Base-by-base conservation (phyloP, 169 alveolate species). In the Cystoisospora suis region DNA sequence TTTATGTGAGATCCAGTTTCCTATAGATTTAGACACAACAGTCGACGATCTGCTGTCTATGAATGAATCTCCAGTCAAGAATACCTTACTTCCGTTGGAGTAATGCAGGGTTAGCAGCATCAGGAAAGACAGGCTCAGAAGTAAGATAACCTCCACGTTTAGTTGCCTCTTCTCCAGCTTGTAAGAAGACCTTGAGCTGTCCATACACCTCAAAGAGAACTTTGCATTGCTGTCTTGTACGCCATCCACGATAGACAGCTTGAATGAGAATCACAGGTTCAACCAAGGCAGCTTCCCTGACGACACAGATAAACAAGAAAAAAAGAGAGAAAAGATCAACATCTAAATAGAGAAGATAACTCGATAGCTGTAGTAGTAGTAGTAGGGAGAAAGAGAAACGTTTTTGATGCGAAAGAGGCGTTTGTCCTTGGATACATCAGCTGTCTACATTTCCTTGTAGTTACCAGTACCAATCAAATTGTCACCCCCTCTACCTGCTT, bases 121-220 rank as follows among this genome's bases (percentile, higher is more conserved):
- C 70, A n/a, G 69, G 70, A 32, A 86, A 86, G n/a, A 86, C 83
- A 12, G 90, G 83, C 23, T n/a, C 32, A 4, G 83, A 38, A 2
- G 42, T 40, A 45, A 86, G 47, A n/a, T 47, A 86, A 72, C 83
- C 83, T 0, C 81, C 81, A 45, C 75, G 80, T 65, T 38, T 29
- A 29, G 40, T 34, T 34, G 90, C 81, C 32, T 61, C 70, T 9
- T 29, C 70, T 15, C 75, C 23, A 34, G 83, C 80, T 5, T 0
- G 2, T 3, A 59, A 69, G 46, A 86, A 65, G 32, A 9, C 38
- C 61, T 46, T 72, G 47, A 86, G 49, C 49, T n/a, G 46, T 6
- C 69, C 58, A 40, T 46, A 58, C 32, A 86, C 59, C 47, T 59
- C 83, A 4, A 86, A 46, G 49, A 86, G 56, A 2, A n/a, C 83